Conservation (phyloP, 148 eudicot species). For the Heliamphora exappendiculata region DNA sequence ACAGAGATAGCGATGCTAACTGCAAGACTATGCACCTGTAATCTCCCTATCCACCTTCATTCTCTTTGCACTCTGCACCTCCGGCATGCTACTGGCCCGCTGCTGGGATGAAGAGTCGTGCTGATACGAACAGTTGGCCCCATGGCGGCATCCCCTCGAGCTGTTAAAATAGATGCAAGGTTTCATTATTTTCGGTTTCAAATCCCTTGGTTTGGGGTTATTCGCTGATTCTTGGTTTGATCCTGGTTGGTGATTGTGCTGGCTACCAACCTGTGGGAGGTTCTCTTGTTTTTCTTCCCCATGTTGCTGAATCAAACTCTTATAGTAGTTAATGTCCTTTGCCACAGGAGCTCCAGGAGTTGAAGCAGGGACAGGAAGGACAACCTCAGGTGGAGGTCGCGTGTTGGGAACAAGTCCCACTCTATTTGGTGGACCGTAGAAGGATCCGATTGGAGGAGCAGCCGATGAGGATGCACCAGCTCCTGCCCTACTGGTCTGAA, state of each 20-base stretch:
- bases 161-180: constrained; percentile 66
- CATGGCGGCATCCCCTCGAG: constrained; percentile 62
- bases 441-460: constrained; percentile 23
- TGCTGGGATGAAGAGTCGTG: constrained; percentile 45
- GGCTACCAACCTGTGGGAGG: constrained; percentile 21
- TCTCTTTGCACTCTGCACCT: constrained; percentile 62
- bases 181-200: constrained; percentile 45
- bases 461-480: constrained; percentile 19
- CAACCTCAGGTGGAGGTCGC: constrained; percentile 19
- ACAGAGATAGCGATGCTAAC: constrained; percentile 12
- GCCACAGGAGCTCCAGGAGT: constrained; percentile 15
- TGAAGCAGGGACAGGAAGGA: constrained; percentile 16
- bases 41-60: constrained; percentile 71
- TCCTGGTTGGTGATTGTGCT: constrained; percentile 26
- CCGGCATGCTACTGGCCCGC: constrained; percentile 34
- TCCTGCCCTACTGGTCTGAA: constrained; percentile 20
- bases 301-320: constrained; percentile 72
- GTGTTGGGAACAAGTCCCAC: constrained; percentile 19
- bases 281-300: constrained; percentile 53
- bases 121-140: constrained; percentile 56
- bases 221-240: constrained; percentile 21
- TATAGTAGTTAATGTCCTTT: constrained; percentile 54
- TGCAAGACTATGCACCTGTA: constrained; percentile 40
- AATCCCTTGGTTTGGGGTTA: constrained; percentile 33
- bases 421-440: constrained; percentile 32